Evolutionary conservation across 2,329 filamentous ascomycete genomes (phyloP).

Genomic region (Ophiocordyceps camponoti-rufipedis): DNA sequence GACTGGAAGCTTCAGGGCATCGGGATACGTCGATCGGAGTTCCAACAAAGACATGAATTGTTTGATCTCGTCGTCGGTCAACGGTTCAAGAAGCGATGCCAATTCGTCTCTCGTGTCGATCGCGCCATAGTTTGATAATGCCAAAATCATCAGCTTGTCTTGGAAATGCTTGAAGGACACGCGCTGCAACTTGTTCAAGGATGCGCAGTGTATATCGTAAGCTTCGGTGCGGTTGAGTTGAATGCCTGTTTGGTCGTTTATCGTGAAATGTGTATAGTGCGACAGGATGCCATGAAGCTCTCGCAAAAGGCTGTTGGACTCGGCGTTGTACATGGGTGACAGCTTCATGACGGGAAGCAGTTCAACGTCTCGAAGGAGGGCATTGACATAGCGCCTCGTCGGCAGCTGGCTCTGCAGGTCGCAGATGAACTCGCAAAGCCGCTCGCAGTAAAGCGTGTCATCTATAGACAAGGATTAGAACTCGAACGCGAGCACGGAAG

Average conservation of each 20-base stretch:
- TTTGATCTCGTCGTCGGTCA: slow-evolving; percentile 58
- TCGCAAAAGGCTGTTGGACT: slow-evolving; percentile 58
- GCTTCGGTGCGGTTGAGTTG: slow-evolving; percentile 56
- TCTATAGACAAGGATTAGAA: slow-evolving; percentile 22
- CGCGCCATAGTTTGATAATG: slow-evolving; percentile 79
- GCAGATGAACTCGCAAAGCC: slow-evolving; percentile 79
- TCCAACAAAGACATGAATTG: slow-evolving; percentile 52
- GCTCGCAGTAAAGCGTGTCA: slow-evolving; percentile 67
- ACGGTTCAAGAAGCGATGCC: slow-evolving; percentile 49
- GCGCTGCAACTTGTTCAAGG: slow-evolving; percentile 63
- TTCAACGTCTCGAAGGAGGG: slow-evolving; percentile 71
- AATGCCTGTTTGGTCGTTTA: slow-evolving; percentile 76
- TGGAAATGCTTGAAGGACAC: slow-evolving; percentile 67
- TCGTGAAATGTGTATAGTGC: slow-evolving; percentile 76
- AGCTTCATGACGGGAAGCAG: slow-evolving; percentile 58
- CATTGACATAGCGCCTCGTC: slow-evolving; percentile 84
- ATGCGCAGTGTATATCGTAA: slow-evolving; percentile 62
- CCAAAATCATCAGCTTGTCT: slow-evolving; percentile 77
- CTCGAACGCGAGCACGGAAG: not conserved
- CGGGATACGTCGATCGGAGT: slow-evolving; percentile 70
- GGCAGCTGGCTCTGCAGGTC: slow-evolving; percentile 88
- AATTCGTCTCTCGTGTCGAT: slow-evolving; percentile 70
- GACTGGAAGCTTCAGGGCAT: slow-evolving; percentile 42
- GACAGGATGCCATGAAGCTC: slow-evolving; percentile 65
- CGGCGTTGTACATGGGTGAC: slow-evolving; percentile 60